Evolutionary conservation across 1,284 basidiomycete genomes (phyloP), one percentile per base, ranked within the genome.

Genomic region (Cerrena zonata): DNA sequence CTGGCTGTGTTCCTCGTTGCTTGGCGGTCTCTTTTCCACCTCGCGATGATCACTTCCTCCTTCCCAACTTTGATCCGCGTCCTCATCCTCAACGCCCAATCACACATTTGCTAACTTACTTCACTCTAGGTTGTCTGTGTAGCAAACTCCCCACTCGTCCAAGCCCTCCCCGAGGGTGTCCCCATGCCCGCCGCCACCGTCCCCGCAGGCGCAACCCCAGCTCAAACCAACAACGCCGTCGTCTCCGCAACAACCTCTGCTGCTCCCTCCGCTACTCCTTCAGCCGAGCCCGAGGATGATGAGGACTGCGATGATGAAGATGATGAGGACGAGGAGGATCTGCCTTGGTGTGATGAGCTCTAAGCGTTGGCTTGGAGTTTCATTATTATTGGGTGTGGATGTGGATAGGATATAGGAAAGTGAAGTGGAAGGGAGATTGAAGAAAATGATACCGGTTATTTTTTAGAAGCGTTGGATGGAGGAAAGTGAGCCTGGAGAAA

Each of bases 271-370:
- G 53, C 61, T 27, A 27, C 55, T 27, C 36, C 63, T 27, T 49
- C 60, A 43, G 40, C 53, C 19, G 39, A 56, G 23, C 44, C 59
- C 39, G 37, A 48, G 4, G 19, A 50, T 36, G 18, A 46, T 25
- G 55, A 54, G 27, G 27, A 49, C 44, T 30, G 58, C 45, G 42
- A 55, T 53, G 46, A 47, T 50, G 34, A 49, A 23, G 45, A 51
- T 48, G 54, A 53, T 44, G 57, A 55, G 39, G 61, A 73, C 50
- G 72, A 78, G 40, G 72, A 71, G 1, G 69, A 77, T 59, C 63
- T 82, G 39, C 81, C 82, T 43, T 84, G 60, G 62, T 85, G 84
- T 67, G 81, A 86, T 70, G 65, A 67, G 61, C 63, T 66, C 55
- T 65, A 55, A 39, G 37, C 37, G n/a, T 39, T 4, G 4, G 4